These are phyloP conservation scores for Exophiala aquamarina DNA, from an alignment of 2,329 filamentous ascomycete species.

Conservation along the genomic window DNA sequence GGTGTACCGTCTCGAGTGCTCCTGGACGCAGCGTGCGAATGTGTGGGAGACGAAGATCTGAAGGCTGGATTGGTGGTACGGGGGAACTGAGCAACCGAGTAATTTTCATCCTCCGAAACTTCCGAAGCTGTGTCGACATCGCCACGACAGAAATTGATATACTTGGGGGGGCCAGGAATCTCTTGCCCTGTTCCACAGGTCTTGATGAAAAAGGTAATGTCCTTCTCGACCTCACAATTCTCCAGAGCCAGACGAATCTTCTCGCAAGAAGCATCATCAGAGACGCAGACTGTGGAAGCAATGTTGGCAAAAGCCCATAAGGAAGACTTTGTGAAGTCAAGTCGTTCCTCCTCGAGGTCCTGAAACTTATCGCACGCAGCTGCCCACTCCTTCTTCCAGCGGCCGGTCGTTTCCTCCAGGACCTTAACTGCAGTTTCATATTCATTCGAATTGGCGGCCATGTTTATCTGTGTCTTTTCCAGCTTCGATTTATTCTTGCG, in stretches of 20 bases:
- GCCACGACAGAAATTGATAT: slow-evolving; percentile 97
- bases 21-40: slow-evolving; percentile 72
- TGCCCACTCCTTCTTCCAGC: slow-evolving; percentile 99
- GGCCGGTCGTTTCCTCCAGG: slow-evolving; percentile 87
- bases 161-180: slow-evolving; percentile 94
- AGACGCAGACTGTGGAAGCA: slow-evolving; percentile 94
- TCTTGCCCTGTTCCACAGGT: slow-evolving; percentile 91
- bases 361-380: slow-evolving; percentile 97
- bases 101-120: slow-evolving; percentile 83
- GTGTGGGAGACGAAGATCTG: slow-evolving; percentile 92
- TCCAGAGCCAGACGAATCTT: slow-evolving; percentile 92
- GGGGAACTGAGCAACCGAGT: slow-evolving; percentile 94
- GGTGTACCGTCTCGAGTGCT: slow-evolving; percentile 11
- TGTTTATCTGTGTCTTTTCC: slow-evolving; percentile 96
- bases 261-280: slow-evolving; percentile 93
- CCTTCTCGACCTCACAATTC: slow-evolving; percentile 94
- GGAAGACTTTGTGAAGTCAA: slow-evolving; percentile 97
- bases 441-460: slow-evolving; percentile 86
- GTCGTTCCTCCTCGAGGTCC: slow-evolving; percentile 92
- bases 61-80: slow-evolving; percentile 94
- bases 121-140: slow-evolving; percentile 82
- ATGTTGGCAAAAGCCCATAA: slow-evolving; percentile 98
- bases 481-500: slow-evolving; percentile 98
- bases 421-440: slow-evolving; percentile 92
- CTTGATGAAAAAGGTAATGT: slow-evolving; percentile 84